These are phyloP conservation scores for Salvia splendens DNA, from an alignment of 257 asterid species.

Conservation along the genomic window DNA sequence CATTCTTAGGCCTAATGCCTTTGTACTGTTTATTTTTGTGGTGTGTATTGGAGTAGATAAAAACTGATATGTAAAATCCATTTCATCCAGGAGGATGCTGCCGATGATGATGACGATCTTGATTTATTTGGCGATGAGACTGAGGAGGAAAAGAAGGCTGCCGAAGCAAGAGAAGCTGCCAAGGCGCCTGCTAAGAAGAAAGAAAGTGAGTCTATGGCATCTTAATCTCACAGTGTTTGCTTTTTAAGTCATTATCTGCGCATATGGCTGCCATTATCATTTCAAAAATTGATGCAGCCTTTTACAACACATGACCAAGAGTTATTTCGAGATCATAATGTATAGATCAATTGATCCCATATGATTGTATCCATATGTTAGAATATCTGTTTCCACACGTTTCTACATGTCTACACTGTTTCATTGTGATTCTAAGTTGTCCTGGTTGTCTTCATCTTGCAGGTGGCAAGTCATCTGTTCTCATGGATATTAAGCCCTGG, in stretches of 20 bases:
- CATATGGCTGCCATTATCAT: neutral
- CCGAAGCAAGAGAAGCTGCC: slow-evolving; percentile 82
- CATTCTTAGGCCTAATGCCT: neutral
- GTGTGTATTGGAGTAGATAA: neutral
- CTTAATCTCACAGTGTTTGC: neutral
- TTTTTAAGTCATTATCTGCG: neutral
- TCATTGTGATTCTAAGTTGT: neutral
- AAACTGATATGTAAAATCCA: neutral
- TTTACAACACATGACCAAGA: neutral
- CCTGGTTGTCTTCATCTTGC: slow-evolving; percentile 14
- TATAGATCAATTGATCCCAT: neutral
- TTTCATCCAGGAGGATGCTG: slow-evolving; percentile 47
- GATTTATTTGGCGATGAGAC: slow-evolving; percentile 97
- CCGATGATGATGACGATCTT: slow-evolving; percentile 71
- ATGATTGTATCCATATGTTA: neutral
- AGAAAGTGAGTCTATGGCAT: slow-evolving; percentile 64
- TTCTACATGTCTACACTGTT: neutral
- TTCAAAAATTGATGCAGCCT: neutral
- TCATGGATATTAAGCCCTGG: slow-evolving; percentile 94
- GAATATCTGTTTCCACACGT: neutral
- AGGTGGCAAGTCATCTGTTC: slow-evolving; percentile 98
- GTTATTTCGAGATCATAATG: neutral
- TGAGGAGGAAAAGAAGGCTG: slow-evolving; percentile 96
- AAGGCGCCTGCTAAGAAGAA: slow-evolving; percentile 87
- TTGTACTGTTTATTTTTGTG: neutral